phyloP scores from a whole-genome alignment of 139 green algal species.

The Volvox africanus region DNA sequence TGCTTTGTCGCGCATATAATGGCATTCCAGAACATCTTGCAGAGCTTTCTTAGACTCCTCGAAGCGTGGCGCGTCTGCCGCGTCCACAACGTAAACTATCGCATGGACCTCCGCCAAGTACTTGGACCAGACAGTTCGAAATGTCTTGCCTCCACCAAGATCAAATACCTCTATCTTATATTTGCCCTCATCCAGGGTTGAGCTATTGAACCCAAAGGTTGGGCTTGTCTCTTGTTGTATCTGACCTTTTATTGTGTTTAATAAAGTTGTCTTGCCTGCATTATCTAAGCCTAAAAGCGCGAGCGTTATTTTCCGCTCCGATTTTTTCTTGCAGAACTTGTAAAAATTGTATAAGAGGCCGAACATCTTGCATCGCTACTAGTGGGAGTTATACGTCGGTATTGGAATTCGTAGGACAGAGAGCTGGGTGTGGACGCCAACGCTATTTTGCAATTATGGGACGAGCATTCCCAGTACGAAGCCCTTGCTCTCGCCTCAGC shows the following conservation, averaged over 20 bases:
- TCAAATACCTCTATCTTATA: constrained; percentile 69
- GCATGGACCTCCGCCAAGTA: constrained; percentile 73
- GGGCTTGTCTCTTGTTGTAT: constrained; percentile 56
- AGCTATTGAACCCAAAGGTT: constrained; percentile 68
- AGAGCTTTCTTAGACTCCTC: constrained; percentile 54
- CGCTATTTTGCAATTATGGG: no score
- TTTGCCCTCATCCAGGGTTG: constrained; percentile 45
- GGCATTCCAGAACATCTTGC: constrained; percentile 39
- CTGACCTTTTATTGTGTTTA: constrained; percentile 58
- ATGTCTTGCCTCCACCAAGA: constrained; percentile 65
- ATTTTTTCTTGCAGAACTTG: constrained; percentile 48
- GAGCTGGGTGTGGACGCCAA: neutral
- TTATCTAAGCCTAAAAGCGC: constrained; percentile 69
- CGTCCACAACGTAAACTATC: constrained; percentile 71
- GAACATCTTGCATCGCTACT: constrained; percentile 44
- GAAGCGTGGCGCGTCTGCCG: constrained; percentile 61
- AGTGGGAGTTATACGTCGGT: neutral
- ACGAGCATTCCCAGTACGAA: no score
- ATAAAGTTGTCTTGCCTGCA: constrained; percentile 69
- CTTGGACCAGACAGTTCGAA: constrained; percentile 68
- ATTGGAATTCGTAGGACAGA: neutral
- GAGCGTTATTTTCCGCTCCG: constrained; percentile 50
- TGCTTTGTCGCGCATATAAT: constrained; percentile 61
- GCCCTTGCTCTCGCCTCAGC: no score
- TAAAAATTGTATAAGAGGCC: constrained; percentile 52